phyloP scores from a whole-genome alignment of 306 rosid genomes.

The Quercus suber region DNA sequence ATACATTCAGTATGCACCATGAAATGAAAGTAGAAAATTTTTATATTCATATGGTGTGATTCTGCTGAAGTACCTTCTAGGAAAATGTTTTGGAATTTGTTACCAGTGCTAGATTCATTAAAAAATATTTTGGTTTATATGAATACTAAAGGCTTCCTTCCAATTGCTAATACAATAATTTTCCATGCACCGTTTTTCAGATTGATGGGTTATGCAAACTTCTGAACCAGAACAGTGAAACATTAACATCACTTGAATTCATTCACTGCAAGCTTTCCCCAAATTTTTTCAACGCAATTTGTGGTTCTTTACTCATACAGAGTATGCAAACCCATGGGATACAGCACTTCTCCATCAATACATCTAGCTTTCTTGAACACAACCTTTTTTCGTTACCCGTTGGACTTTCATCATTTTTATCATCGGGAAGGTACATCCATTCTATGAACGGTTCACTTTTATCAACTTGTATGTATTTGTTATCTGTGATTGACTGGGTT shows the following conservation, averaged over 20 bases:
- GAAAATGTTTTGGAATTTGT: not conserved
- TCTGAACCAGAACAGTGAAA: constrained; percentile 63
- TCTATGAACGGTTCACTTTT: not conserved
- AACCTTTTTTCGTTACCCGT: constrained; percentile 50
- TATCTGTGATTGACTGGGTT: not conserved
- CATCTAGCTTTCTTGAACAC: constrained; percentile 46
- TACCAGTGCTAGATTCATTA: not conserved
- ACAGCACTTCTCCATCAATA: constrained; percentile 59
- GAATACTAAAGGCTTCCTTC: constrained; percentile 18
- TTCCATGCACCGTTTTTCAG: constrained; percentile 43
- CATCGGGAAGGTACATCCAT: constrained; percentile 69
- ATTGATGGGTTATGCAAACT: constrained; percentile 77
- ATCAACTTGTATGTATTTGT: not conserved
- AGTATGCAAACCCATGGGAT: constrained; percentile 55
- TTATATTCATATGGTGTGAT: constrained; percentile 14
- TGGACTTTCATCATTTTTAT: constrained; percentile 64
- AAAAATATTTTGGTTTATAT: constrained; percentile 3
- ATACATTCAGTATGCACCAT: constrained; percentile 7
- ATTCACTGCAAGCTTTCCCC: constrained; percentile 65
- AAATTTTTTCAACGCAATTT: constrained; percentile 48
- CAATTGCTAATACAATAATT: constrained; percentile 31
- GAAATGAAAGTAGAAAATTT: constrained; percentile 6
- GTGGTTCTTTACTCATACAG: constrained; percentile 46
- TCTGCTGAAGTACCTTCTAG: constrained; percentile 7
- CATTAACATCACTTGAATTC: constrained; percentile 72